Base-by-base conservation (phyloP, 768 basidiomycete species). In the Suillus bovinus region DNA sequence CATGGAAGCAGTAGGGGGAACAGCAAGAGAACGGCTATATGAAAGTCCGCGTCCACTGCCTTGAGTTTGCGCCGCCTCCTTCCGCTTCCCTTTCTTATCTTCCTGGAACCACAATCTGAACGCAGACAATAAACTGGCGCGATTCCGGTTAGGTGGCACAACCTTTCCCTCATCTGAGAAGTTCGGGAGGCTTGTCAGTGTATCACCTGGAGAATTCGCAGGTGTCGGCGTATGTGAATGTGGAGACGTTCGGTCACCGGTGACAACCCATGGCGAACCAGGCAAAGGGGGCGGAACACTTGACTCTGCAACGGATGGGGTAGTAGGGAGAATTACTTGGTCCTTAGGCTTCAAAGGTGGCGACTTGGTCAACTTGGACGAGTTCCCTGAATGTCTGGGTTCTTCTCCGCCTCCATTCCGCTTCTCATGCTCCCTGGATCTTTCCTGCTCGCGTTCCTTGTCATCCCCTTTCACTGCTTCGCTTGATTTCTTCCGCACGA, bases 101-200 rank as follows among this genome's bases (percentile, higher is more conserved):
- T 97, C 94, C 63, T 94, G 86, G 76, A 98, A 96, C 93, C 96
- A 94, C 64, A 89, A 81, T 50, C 93, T 84, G 77, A 99, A 94
- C 7, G 93, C 85, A 3, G 89, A 87, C 55, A 98, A 78, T 33
- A 99, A 72, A 70, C 90, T 94, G 9, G 92, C 91, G 39, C 90
- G 82, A 71, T 90, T 88, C 27, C 88, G 81, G 34, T 82, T 77
- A 24, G 78, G 79, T 64, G 55, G 70, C 9, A 69, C 42, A 24
- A 69, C 65, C 65, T 79, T 81, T 58, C 68, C 69, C 1, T 74
- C 78, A 31, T 68, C 68, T 0, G 70, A 67, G 53, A 77, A 77
- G 52, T 72, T 75, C n/a, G 79, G 84, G 70, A 75, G 81, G 71
- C 74, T 81, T 46, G 36, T 86, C 77, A 74, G 81, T 65, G 72